Base-by-base conservation (phyloP, 1,284 basidiomycete genomes). In the Uromyces viciae-fabae region DNA sequence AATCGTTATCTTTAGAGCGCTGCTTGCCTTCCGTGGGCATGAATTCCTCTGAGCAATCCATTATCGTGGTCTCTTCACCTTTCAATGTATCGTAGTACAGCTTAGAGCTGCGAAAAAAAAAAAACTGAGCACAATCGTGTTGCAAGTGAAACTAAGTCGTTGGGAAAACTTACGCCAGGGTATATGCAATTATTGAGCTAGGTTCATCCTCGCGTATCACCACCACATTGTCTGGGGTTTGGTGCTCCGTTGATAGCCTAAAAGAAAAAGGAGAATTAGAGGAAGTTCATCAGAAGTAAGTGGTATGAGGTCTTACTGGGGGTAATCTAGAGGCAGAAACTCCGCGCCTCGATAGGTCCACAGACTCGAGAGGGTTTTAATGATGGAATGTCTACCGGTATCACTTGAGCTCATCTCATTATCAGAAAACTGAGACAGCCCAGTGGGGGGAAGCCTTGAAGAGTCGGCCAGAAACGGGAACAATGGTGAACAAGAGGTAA, bases 171-270 rank as follows among this genome's bases (percentile, higher is more conserved):
- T 64, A 81, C 79, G 46, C 58, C 64, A 99, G 88, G 11, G 95
- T 95, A 78, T 98, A 91, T 3, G 97, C 96, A 83, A 99, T 96
- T 84, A 99, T 97, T 11, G 95, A 98, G 0, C 95, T 98, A 2
- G 97, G 97, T 86, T 99, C 97, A 85, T 98, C 95, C 69, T 95
- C 96, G 31, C 97, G 90, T 36, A 99, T 93, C 71, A 98, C 92
- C 89, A 98, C 96, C 0, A 92, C 92, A 19, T 94, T 95, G 85
- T 98, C 96, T 40, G 94, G 90, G 86, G 98, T 98, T 72, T 99
- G 92, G 85, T 81, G 79, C 62, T 81, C 79, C 9, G 79, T 81
- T 19, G 79, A 60, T 46, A 81, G 46, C 69, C 78, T 80, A 43
- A 60, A 36, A 64, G n/a, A 43, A 46, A 56, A 40, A 56, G 56